These are phyloP conservation scores for Sclerotinia minor DNA, from an alignment of 2,329 filamentous ascomycete genomes.

Conservation along the genomic window DNA sequence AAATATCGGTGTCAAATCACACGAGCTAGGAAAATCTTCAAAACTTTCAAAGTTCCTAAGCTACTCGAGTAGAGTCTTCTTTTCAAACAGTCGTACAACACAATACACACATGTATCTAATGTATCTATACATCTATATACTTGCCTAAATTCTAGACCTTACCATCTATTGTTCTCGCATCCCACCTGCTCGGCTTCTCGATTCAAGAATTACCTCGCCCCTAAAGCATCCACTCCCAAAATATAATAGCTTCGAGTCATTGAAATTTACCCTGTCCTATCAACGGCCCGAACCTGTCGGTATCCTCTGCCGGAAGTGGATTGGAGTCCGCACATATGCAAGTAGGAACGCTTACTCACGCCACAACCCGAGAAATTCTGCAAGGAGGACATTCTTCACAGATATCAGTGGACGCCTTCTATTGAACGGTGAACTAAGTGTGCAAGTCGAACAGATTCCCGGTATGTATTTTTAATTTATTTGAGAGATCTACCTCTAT, in stretches of 20 bases:
- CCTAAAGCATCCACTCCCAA: slow-evolving; percentile 6
- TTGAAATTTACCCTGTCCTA: slow-evolving; percentile 31
- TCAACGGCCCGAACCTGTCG: slow-evolving; percentile 38
- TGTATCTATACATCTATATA: slow-evolving; percentile 6
- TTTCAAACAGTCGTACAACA: background rate
- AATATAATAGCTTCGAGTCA: slow-evolving; percentile 26
- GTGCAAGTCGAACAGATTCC: slow-evolving; percentile 30
- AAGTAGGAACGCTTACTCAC: slow-evolving; percentile 36
- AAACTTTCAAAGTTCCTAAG: background rate
- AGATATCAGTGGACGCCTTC: slow-evolving; percentile 25
- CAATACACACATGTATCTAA: background rate
- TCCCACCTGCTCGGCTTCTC: background rate
- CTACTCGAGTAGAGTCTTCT: background rate
- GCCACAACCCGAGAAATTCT: slow-evolving; percentile 34
- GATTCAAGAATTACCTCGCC: slow-evolving; percentile 12
- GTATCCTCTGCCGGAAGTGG: slow-evolving; percentile 30
- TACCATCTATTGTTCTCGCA: background rate
- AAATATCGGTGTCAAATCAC: slow-evolving; percentile 2
- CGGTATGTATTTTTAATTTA: slow-evolving; percentile 40
- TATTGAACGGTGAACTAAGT: slow-evolving; percentile 1
- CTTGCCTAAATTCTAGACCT: background rate
- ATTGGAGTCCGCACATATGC: slow-evolving; percentile 36
- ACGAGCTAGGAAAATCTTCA: background rate
- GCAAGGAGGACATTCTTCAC: slow-evolving; percentile 26
- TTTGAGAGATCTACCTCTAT: slow-evolving; percentile 32